Evolutionary conservation across 495 filamentous ascomycete genomes (phyloP), one percentile per base, ranked within the genome.

Genomic region (Podospora tetraspora): DNA sequence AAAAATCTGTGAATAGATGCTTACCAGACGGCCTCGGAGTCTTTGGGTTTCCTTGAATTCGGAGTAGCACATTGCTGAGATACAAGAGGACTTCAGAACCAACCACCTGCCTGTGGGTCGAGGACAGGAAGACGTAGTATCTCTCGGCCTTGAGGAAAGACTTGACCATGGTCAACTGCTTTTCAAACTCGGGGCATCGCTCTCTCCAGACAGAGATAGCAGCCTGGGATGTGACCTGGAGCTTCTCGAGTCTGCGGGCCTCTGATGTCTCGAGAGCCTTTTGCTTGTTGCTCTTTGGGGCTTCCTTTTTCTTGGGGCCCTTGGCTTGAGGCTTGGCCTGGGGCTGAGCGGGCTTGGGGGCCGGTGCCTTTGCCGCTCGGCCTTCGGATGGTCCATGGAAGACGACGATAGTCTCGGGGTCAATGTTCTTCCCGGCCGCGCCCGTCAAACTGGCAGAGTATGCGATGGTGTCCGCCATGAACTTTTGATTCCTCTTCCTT

Each of bases 381-480:
- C 37, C 58, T 59, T 57, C 24, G 6, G 43, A 52, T 72, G 70
- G 34, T 32, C 21, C 61, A 61, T 37, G 66, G 78, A 30, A 52
- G 83, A 64, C 83, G 10, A 85, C 81, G 57, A 92, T 82, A 0
- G 75, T 83, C 71, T 91, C 84, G 4, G 87, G 89, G 9, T 89
- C 81, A n/a, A 93, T 77, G 7, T 78, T 79, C 66, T 86, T 88
- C 5, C 89, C 90, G 3, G 81, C 78, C 9, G 86, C 79, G 61
- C 88, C 88, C 0, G 89, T 89, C 32, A 94, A 78, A 77, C 89
- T 92, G 12, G 85, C 89, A 1, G 91, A 88, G 74, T 93, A 94
- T 3, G 81, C 78, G 60, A 79, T 80, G 77, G 91, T 90, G 64
- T 90, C 87, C 0, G 79, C 80, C 83, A 89, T 86, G 72, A 83